phyloP scores from a whole-genome alignment of 352 stramenopile genomes.

The Phytophthora sansomeana region DNA sequence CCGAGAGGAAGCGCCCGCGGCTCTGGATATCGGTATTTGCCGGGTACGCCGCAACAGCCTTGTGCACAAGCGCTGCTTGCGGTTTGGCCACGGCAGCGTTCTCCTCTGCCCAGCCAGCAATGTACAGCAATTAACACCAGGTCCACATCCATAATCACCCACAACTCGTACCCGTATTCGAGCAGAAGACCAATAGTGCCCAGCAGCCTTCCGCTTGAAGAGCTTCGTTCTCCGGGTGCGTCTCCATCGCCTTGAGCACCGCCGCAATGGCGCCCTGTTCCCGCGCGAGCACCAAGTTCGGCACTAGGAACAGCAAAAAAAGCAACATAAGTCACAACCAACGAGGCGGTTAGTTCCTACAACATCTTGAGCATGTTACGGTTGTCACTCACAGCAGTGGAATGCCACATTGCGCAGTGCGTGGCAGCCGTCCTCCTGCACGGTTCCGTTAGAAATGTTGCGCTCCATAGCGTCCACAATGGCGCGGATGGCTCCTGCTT shows the following conservation, averaged over 20 bases:
- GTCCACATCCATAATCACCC: not conserved
- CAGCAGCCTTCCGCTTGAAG: conserved; percentile 78
- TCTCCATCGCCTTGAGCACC: conserved; percentile 70
- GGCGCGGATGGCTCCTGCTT: conserved; percentile 57
- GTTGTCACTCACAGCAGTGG: conserved; percentile 50
- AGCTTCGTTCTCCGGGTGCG: conserved; percentile 67
- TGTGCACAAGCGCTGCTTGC: conserved; percentile 53
- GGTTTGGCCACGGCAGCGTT: conserved; percentile 64
- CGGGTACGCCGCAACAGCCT: conserved; percentile 50
- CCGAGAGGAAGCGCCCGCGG: conserved; percentile 69
- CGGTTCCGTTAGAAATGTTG: conserved; percentile 65
- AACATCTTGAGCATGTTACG: not conserved
- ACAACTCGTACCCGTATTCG: conserved; percentile 64
- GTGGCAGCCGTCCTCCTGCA: conserved; percentile 80
- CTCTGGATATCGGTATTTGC: conserved; percentile 71
- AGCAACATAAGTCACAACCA: not conserved
- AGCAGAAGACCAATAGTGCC: conserved; percentile 83
- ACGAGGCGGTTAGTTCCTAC: not conserved
- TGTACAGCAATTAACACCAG: not conserved
- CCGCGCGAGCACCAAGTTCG: conserved; percentile 66
- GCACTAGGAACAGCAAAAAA: conserved; percentile 34
- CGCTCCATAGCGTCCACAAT: conserved; percentile 75
- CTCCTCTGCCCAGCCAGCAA: conserved; percentile 47
- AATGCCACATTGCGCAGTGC: conserved; percentile 81
- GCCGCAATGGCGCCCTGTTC: conserved; percentile 71